These are phyloP conservation scores for Cordyceps pruinosa DNA, from an alignment of 2,329 filamentous ascomycete species.

Conservation along the genomic window DNA sequence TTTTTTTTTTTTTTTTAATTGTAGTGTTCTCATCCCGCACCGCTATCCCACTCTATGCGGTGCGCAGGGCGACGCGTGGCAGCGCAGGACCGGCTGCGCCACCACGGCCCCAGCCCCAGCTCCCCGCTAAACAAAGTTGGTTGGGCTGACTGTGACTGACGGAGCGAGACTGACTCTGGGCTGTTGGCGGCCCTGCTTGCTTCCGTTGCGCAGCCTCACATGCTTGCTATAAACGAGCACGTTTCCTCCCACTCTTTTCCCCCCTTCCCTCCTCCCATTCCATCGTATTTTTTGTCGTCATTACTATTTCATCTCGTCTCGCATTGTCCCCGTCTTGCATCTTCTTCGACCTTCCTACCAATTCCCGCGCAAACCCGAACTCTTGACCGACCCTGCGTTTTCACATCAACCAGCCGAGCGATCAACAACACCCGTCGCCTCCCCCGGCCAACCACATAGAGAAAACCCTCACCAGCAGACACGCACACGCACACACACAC, in stretches of 20 bases:
- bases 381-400: not conserved
- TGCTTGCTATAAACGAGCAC: conserved; percentile 4
- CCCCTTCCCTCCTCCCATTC: not conserved
- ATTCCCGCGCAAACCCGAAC: not conserved
- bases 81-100: conserved; percentile 2
- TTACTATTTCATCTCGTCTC: not conserved
- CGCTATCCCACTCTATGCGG: not conserved
- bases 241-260: not conserved
- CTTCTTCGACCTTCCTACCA: not conserved
- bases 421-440: not conserved
- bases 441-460: not conserved
- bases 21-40: not conserved
- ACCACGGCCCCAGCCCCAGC: conserved; percentile 1
- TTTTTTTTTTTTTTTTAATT: no score
- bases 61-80: not conserved
- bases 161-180: not conserved
- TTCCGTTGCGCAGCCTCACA: not conserved
- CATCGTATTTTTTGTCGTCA: not conserved
- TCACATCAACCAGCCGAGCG: not conserved
- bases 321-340: not conserved
- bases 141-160: not conserved
- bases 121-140: not conserved
- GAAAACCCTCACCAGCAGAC: not conserved
- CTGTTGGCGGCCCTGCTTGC: not conserved
- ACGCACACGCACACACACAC: conserved; percentile 19